phyloP scores from a whole-genome alignment of 768 basidiomycete species.

The Leucocoprinus birnbaumii region DNA sequence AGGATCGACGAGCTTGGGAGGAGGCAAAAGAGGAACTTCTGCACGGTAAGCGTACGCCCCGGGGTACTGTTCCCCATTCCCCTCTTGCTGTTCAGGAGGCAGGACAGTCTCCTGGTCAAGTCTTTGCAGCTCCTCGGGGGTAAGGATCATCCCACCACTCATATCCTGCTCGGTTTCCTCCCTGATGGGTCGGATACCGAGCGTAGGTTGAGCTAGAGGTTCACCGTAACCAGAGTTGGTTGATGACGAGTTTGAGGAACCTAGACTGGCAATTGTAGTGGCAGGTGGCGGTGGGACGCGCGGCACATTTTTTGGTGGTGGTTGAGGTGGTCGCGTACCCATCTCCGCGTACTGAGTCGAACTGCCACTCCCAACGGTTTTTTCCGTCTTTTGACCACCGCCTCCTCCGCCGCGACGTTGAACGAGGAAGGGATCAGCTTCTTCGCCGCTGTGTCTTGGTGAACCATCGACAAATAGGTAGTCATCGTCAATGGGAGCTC shows the following conservation, averaged over 20 bases:
- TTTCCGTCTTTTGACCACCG: constrained; percentile 8
- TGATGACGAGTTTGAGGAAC: constrained; percentile 16
- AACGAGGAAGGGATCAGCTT: constrained; percentile 62
- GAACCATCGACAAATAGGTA: constrained; percentile 56
- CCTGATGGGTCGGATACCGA: constrained; percentile 30
- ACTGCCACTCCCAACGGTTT: not conserved
- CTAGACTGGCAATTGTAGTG: constrained; percentile 30
- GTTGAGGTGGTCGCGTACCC: constrained; percentile 20
- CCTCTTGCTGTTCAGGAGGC: constrained; percentile 20
- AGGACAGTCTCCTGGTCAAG: constrained; percentile 33
- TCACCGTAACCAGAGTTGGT: constrained; percentile 45
- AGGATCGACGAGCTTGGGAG: constrained; percentile 33
- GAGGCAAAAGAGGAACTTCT: constrained; percentile 25
- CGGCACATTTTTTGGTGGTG: constrained; percentile 16
- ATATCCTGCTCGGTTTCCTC: constrained; percentile 30
- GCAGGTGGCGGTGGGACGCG: constrained; percentile 40
- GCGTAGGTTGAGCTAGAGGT: constrained; percentile 39
- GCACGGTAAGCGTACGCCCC: constrained; percentile 27
- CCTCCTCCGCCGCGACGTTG: constrained; percentile 22
- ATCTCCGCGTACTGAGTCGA: constrained; percentile 16
- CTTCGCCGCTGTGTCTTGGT: constrained; percentile 68
- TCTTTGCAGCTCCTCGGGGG: constrained; percentile 33
- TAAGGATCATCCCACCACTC: constrained; percentile 27
- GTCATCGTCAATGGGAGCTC: constrained; percentile 33
- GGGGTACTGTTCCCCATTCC: constrained; percentile 23